A percentile compares a stretch with the other conserved stretches of the same genome.
Conservation (phyloP, 257 asterid genomes). For the Striga asiatica region DNA sequence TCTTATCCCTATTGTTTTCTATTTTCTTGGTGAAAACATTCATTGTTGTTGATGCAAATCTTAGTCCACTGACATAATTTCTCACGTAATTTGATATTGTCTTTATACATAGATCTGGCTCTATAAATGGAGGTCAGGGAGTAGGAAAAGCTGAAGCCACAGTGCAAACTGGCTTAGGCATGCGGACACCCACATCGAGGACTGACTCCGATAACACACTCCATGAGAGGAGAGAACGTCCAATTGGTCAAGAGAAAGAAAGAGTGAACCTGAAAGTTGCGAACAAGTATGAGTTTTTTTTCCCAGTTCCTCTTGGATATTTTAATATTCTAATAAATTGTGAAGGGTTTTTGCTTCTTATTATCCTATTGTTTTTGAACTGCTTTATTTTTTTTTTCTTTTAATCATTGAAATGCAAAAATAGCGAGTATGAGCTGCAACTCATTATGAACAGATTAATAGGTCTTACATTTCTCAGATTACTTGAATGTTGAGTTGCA, state of each 20-base stretch:
- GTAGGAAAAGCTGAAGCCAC: slow-evolving; percentile 55
- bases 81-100: slow-evolving; percentile 20
- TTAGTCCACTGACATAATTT: background rate
- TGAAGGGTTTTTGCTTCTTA: background rate
- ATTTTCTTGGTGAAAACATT: slow-evolving; percentile 7
- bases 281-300: slow-evolving; percentile 45
- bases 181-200: slow-evolving; percentile 55
- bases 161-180: slow-evolving; percentile 47
- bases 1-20: slow-evolving; percentile 2
- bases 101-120: slow-evolving; percentile 45
- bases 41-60: background rate
- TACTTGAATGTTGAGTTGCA: background rate
- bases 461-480: too few species aligned
- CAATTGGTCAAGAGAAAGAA: slow-evolving; percentile 58
- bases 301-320: background rate
- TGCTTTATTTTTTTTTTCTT: background rate
- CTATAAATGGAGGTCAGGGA: slow-evolving; percentile 49
- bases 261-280: slow-evolving; percentile 55
- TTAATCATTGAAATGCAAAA: background rate
- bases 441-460: too few species aligned
- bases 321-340: background rate
- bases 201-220: slow-evolving; percentile 61
- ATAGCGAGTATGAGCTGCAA: background rate
- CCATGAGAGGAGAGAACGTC: slow-evolving; percentile 66
- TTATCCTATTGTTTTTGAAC: slow-evolving; percentile 3